phyloP scores from a whole-genome alignment of 2,329 filamentous ascomycete genomes.

The Arachnomyces sp. region DNA sequence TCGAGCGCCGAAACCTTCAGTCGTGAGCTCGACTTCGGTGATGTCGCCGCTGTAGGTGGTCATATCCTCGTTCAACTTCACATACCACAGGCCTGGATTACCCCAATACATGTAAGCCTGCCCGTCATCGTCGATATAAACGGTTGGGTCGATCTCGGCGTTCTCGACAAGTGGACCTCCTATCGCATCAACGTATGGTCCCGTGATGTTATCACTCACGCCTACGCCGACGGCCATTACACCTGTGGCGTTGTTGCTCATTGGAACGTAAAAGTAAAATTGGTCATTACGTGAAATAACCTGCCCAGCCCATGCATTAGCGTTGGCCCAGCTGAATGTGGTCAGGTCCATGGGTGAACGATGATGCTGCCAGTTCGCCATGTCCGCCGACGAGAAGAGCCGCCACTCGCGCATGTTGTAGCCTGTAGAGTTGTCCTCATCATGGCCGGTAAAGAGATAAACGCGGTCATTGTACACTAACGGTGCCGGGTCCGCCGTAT shows the following conservation, averaged over 20 bases:
- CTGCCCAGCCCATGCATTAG: constrained; percentile 30
- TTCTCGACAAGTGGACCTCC: constrained; percentile 27
- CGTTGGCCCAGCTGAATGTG: constrained; percentile 28
- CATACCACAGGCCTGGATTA: constrained; percentile 31
- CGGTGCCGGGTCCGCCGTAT: constrained; percentile 24
- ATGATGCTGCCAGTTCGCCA: constrained; percentile 25
- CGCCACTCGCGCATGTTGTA: constrained; percentile 20
- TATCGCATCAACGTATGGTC: too few relatives aligned
- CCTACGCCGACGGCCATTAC: too few relatives aligned
- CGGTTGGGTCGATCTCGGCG: constrained; percentile 17
- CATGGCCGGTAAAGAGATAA: constrained; percentile 26
- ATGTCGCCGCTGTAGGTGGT: constrained; percentile 21
- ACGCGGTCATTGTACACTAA: constrained; percentile 21
- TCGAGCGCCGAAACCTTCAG: too few relatives aligned
- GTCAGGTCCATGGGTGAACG: constrained; percentile 15
- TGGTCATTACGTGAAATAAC: constrained; percentile 25
- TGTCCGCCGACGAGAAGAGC: constrained; percentile 26
- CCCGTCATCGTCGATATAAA: constrained; percentile 37
- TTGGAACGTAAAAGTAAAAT: constrained; percentile 23
- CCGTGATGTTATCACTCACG: too few relatives aligned
- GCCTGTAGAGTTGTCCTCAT: too few relatives aligned
- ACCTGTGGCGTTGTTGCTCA: too few relatives aligned
- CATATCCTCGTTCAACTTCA: constrained; percentile 37
- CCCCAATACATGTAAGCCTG: constrained; percentile 40
- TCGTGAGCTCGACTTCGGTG: too few relatives aligned